A percentile compares a stretch with the other conserved stretches of the same genome.
Evolutionary conservation across 495 filamentous ascomycete genomes (phyloP).

Genomic region (Paragyromitra xinjiangensis): DNA sequence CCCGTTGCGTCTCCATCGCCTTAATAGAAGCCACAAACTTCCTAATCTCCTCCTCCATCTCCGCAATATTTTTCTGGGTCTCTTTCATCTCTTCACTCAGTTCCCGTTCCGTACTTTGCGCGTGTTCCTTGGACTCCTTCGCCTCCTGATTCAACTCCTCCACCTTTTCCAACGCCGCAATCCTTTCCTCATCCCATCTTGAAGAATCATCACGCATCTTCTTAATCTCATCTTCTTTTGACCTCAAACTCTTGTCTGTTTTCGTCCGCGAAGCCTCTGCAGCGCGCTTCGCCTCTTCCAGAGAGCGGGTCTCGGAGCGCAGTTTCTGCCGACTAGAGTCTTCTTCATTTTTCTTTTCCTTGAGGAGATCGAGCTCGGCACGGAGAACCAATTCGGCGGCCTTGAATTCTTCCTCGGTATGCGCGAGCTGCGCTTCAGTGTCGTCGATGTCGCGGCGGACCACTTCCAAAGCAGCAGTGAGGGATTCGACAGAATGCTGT

Average conservation of each 20-base stretch:
- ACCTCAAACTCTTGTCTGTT: slow-evolving; percentile 80
- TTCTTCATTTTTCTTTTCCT: slow-evolving; percentile 74
- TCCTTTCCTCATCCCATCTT: slow-evolving; percentile 65
- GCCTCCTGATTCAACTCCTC: slow-evolving; percentile 62
- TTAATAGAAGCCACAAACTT: slow-evolving; percentile 46
- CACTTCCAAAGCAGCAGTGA: slow-evolving; percentile 75
- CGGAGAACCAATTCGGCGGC: slow-evolving; percentile 67
- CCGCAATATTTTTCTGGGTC: slow-evolving; percentile 57
- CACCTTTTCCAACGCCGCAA: slow-evolving; percentile 57
- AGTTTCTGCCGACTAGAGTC: slow-evolving; percentile 78
- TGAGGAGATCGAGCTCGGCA: slow-evolving; percentile 75
- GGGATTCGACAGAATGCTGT: slow-evolving; percentile 63
- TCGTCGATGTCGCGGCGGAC: slow-evolving; percentile 76
- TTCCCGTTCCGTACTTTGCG: slow-evolving; percentile 51
- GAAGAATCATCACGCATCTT: slow-evolving; percentile 66
- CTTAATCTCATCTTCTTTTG: slow-evolving; percentile 72
- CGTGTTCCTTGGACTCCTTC: slow-evolving; percentile 58
- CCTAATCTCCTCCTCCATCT: slow-evolving; percentile 61
- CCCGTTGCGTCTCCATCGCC: slow-evolving; percentile 51
- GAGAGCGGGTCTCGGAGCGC: slow-evolving; percentile 77
- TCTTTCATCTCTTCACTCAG: slow-evolving; percentile 55
- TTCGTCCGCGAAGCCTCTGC: slow-evolving; percentile 81
- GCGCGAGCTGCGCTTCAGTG: slow-evolving; percentile 63
- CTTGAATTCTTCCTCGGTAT: slow-evolving; percentile 80
- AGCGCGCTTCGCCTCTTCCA: slow-evolving; percentile 83